phyloP scores from a whole-genome alignment of 345 rosid species.

The Linum usitatissimum region DNA sequence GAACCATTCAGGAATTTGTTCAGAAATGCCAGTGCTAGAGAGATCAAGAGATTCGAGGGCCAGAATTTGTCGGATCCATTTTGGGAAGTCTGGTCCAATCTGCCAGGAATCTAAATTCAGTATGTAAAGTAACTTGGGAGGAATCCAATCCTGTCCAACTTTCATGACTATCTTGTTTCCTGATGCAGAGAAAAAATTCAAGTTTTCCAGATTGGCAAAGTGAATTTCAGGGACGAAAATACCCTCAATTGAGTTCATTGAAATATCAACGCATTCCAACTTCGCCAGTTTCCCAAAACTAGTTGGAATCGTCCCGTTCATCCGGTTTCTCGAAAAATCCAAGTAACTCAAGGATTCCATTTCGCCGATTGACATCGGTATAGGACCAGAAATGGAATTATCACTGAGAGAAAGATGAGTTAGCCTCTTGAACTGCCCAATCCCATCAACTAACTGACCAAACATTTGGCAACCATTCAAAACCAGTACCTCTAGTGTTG shows the following conservation, averaged over 20 bases:
- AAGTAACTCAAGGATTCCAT: neutral
- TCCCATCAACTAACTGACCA: too few relatives aligned
- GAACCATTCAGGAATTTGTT: neutral
- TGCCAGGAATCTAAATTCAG: neutral
- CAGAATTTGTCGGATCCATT: constrained; percentile 3
- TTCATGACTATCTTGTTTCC: neutral
- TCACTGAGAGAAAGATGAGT: too few relatives aligned
- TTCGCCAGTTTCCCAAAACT: neutral
- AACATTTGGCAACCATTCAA: too few relatives aligned
- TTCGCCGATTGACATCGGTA: neutral
- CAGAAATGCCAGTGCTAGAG: neutral
- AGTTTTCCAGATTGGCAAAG: neutral
- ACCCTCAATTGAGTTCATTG: neutral
- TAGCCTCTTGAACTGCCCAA: too few relatives aligned
- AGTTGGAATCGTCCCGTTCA: neutral
- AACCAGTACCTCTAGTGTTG: too few relatives aligned
- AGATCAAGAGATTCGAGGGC: neutral
- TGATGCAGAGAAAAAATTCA: neutral
- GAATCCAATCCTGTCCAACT: neutral
- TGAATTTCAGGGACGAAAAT: neutral
- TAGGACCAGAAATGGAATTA: neutral
- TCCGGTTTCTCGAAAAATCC: neutral
- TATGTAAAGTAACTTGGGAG: neutral
- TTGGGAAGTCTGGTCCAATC: constrained; percentile 5
- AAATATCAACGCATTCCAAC: neutral